Evolutionary conservation across 176 grass and related monocot genomes (phyloP).

Genomic region (Bolboschoenus planiculmis): DNA sequence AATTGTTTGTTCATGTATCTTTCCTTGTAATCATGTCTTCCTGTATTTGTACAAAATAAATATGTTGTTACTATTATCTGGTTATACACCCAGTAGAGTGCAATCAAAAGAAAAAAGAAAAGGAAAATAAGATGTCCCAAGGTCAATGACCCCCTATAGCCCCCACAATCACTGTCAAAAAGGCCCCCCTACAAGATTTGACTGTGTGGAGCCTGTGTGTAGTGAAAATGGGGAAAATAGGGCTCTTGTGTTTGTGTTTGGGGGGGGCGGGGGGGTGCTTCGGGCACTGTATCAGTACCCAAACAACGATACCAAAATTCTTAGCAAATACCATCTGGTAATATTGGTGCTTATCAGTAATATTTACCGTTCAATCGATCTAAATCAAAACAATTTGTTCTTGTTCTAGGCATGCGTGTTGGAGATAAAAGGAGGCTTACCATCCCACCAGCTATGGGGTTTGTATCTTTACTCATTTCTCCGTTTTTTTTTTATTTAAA

Average conservation of each 20-base stretch:
- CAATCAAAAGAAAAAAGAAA: neutral
- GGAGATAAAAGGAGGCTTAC: slow-evolving; percentile 88
- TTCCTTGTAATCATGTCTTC: neutral
- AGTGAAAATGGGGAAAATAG: neutral
- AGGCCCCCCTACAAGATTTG: neutral
- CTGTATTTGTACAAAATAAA: neutral
- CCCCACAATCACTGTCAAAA: no score
- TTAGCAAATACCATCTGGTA: neutral
- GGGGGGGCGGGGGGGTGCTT: no score
- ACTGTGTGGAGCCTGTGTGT: neutral
- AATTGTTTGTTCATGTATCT: slow-evolving; percentile 1
- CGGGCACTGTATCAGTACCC: neutral
- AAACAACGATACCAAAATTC: neutral
- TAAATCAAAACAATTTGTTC: neutral
- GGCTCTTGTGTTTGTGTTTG: no score
- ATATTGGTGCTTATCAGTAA: neutral
- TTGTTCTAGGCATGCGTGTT: slow-evolving; percentile 67
- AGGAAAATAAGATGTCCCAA: no score
- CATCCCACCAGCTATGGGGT: slow-evolving; percentile 83
- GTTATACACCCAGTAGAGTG: neutral
- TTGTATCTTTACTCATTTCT: slow-evolving; percentile 4
- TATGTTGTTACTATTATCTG: neutral
- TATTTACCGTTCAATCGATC: neutral
- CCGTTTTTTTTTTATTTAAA: neutral
- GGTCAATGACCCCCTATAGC: no score